Evolutionary conservation across 2,329 filamentous ascomycete species (phyloP).

Genomic region (Talaromyces piceae): DNA sequence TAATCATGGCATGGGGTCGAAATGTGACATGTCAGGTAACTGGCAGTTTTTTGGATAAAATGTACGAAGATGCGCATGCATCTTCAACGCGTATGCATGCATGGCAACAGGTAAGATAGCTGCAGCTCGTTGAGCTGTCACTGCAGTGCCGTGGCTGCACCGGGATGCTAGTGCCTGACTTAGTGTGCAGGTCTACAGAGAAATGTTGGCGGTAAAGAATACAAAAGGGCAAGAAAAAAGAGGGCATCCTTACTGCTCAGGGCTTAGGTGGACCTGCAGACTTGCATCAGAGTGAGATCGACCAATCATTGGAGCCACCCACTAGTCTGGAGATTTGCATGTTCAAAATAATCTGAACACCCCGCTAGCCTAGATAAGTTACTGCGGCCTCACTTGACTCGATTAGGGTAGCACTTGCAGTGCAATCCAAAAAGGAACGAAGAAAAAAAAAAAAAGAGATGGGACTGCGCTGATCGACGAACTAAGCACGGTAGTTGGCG

Average conservation of each 20-base stretch:
- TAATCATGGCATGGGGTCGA: not conserved
- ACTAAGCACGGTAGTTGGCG: not conserved
- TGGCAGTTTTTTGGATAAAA: not conserved
- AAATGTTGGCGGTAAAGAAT: not conserved
- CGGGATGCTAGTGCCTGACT: not conserved
- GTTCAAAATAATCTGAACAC: not conserved
- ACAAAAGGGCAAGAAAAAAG: not conserved
- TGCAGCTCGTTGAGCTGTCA: conserved; percentile 3
- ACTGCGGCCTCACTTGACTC: not conserved
- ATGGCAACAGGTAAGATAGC: not conserved
- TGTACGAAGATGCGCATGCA: not conserved
- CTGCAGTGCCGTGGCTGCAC: not conserved
- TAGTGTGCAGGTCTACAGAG: not conserved
- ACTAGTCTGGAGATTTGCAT: not conserved
- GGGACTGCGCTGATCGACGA: not conserved
- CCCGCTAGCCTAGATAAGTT: not conserved
- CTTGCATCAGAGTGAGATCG: not conserved
- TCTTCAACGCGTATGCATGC: not conserved
- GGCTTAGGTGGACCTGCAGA: not conserved
- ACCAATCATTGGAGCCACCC: not conserved
- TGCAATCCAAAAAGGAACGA: not conserved
- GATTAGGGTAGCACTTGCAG: not conserved
- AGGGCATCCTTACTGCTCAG: not conserved
- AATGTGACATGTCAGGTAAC: not conserved
- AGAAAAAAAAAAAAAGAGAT: not conserved